Evolutionary conservation across 2,329 filamentous ascomycete species (phyloP), one percentile per base, ranked within the genome.

Genomic region (Stromatinia cepivora): DNA sequence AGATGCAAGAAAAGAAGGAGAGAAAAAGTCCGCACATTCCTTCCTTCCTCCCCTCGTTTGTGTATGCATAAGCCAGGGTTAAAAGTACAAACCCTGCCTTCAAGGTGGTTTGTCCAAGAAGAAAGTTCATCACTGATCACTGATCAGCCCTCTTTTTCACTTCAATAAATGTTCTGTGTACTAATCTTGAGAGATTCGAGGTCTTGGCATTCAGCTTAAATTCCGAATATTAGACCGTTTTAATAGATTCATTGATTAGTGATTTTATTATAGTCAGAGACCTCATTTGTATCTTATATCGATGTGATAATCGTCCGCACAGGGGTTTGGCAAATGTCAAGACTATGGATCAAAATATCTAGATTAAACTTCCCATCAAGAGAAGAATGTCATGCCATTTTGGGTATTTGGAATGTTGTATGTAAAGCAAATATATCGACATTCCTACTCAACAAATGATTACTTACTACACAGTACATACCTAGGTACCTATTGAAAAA

Each of bases 51-150:
- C 46, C 61, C 61, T 53, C 52, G 31, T 15, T 39, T 25, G 56
- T 36, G 46, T 52, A 63, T 63, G 61, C 46, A 64, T 53, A 52
- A 52, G 22, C 31, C n/a, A 48, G 61, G 61, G 61, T 8, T 52
- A 13, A 20, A 25, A 36, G 22, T 36, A n/a, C 45, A 36, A 36
- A 36, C 45, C 45, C 59, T 62, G 15, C 31, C n/a, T 52, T 52
- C 22, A 15, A 39, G 28, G 46, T 42, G 61, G 17, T 13, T 25
- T 48, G 39, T 42, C 20, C 46, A 45, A 34, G 17, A 56, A 5
- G 15, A 13, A 45, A n/a, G n/a, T n/a, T 45, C 15, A 45, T 45
- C 42, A 45, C 15, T 45, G 11, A 45, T 45, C 34, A 45, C 42
- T 15, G 39, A 31, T 34, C 52, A n/a, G 53, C 53, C 53, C n/a